phyloP scores from a whole-genome alignment of 225 moss, liverwort and hornwort genomes.

The Sphagnum contortum region DNA sequence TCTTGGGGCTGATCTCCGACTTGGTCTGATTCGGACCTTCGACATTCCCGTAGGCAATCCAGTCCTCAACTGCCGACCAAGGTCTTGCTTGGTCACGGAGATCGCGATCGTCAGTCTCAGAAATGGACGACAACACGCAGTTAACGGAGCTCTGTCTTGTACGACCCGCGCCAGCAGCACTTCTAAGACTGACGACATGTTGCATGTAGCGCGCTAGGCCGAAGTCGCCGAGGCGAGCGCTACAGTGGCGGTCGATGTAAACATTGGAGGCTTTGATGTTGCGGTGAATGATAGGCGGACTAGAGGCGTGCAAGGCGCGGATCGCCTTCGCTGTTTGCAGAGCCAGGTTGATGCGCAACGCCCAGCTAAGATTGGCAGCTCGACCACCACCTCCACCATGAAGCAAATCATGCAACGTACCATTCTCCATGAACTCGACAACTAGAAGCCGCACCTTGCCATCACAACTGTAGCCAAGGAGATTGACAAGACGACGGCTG shows the following conservation, averaged over 20 bases:
- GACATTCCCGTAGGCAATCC: too few species aligned
- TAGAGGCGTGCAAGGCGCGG: conserved; percentile 31
- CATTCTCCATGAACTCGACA: conserved; percentile 44
- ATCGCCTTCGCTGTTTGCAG: conserved; percentile 31
- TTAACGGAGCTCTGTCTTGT: too few species aligned
- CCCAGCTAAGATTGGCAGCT: conserved; percentile 20
- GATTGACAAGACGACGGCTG: conserved; percentile 31
- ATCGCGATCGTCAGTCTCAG: too few species aligned
- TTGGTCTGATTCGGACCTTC: too few species aligned
- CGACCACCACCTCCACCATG: conserved; percentile 3
- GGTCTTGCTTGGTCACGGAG: too few species aligned
- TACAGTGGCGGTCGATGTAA: conserved; percentile 27
- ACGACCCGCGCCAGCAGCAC: too few species aligned
- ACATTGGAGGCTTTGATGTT: conserved; percentile 35
- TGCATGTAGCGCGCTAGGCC: conserved; percentile 22
- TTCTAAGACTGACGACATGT: too few species aligned
- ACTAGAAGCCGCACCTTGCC: conserved; percentile 29
- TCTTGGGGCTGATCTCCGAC: conserved; percentile 17
- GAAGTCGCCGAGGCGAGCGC: conserved; percentile 37
- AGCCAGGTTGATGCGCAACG: conserved; percentile 26
- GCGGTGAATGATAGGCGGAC: conserved; percentile 34
- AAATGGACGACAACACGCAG: too few species aligned
- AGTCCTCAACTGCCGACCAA: too few species aligned
- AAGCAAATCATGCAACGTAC: conserved; percentile 29
- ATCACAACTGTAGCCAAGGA: conserved; percentile 27